Conservation (phyloP, 768 basidiomycete genomes). For the Infundibulicybe gibba region DNA sequence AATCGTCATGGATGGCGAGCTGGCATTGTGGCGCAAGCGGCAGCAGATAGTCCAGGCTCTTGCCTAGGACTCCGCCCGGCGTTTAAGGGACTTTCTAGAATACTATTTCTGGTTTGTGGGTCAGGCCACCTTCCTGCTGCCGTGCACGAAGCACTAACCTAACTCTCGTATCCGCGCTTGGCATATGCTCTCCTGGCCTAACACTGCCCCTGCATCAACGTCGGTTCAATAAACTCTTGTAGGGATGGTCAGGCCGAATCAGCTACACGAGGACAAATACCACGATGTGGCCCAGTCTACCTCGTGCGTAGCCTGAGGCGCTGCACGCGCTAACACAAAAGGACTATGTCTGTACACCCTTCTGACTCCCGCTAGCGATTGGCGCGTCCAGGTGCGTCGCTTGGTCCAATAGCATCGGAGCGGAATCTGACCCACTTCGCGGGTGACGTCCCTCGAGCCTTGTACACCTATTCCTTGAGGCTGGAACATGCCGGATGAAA, state of each 20-base stretch:
- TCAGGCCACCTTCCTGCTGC: not conserved
- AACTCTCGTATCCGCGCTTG: not conserved
- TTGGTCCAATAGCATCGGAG: constrained; percentile 65
- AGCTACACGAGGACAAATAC: no score
- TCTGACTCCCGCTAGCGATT: constrained; percentile 79
- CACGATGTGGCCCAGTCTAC: no score
- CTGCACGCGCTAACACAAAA: constrained; percentile 26
- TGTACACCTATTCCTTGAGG: no score
- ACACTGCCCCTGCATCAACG: not conserved
- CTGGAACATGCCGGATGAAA: no score
- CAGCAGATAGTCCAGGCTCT: constrained; percentile 41
- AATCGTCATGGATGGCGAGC: constrained; percentile 40
- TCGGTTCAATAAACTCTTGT: not conserved
- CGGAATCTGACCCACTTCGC: constrained; percentile 43
- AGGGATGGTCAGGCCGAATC: not conserved
- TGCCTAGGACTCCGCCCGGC: constrained; percentile 47
- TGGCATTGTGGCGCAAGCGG: constrained; percentile 49
- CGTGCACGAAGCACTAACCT: not conserved
- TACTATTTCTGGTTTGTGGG: no score
- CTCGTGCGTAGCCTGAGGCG: constrained; percentile 64
- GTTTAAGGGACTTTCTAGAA: no score
- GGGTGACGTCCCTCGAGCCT: no score
- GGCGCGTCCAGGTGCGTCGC: constrained; percentile 69
- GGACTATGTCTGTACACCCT: constrained; percentile 34
- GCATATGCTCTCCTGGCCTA: not conserved